phyloP scores from a whole-genome alignment of 176 grass and related monocot species.

The Lolium perenne region DNA sequence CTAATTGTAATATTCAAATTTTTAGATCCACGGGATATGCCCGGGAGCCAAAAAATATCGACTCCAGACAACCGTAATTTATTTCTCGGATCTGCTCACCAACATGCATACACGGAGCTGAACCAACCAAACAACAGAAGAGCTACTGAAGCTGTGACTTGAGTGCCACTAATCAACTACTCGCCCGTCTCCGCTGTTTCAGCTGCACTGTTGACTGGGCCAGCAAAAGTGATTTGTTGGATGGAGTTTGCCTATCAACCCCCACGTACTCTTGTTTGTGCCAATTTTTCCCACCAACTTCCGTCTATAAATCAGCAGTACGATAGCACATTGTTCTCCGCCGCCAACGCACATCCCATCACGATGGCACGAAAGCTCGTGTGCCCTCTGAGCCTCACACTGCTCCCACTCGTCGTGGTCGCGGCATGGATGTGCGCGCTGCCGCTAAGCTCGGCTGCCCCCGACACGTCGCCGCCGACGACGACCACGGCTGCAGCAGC shows the following conservation, averaged over 20 bases:
- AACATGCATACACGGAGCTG: not conserved
- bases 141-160: too few relatives aligned
- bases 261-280: not conserved
- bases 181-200: not conserved
- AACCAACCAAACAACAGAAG: not conserved
- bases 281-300: slow-evolving; percentile 1
- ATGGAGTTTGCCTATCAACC: slow-evolving; percentile 3
- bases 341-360: not conserved
- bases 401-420: not conserved
- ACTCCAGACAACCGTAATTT: not conserved
- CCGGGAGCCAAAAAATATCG: too few relatives aligned
- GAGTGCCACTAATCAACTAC: not conserved
- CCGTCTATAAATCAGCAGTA: not conserved
- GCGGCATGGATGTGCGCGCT: not conserved
- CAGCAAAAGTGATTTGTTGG: not conserved
- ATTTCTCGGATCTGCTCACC: slow-evolving; percentile 14
- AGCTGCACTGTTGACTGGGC: not conserved
- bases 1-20: too few relatives aligned
- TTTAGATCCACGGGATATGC: too few relatives aligned
- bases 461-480: not conserved
- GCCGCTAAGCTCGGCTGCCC: not conserved
- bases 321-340: not conserved
- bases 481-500: not conserved
- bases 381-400: not conserved
- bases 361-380: not conserved